Evolutionary conservation across 2,329 filamentous ascomycete genomes (phyloP).

Genomic region (Aspergillus aculeatus): DNA sequence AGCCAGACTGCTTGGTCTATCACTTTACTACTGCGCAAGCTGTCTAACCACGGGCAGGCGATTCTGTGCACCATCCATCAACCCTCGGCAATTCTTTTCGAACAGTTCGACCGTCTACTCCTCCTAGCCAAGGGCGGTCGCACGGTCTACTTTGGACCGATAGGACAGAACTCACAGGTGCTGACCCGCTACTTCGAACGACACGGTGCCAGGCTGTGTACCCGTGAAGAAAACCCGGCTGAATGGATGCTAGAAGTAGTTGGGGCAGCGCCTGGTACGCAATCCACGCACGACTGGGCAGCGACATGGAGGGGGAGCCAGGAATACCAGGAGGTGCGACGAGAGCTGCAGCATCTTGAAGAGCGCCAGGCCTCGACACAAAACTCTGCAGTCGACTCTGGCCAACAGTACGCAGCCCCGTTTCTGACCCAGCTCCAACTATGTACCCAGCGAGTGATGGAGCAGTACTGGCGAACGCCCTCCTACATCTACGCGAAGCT

Average conservation of each 20-base stretch:
- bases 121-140: slow-evolving; percentile 38
- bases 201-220: slow-evolving; percentile 12
- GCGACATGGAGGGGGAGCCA: slow-evolving; percentile 56
- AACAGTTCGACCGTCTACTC: slow-evolving; percentile 67
- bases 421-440: slow-evolving; percentile 63
- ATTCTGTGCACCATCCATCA: slow-evolving; percentile 94
- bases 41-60: slow-evolving; percentile 82
- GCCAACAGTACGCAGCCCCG: slow-evolving; percentile 63
- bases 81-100: slow-evolving; percentile 86
- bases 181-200: slow-evolving; percentile 14
- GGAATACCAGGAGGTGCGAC: slow-evolving; percentile 51
- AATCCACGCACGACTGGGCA: slow-evolving; percentile 52
- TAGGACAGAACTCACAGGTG: slow-evolving; percentile 8
- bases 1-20: slow-evolving; percentile 91
- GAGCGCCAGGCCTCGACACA: neutral
- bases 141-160: slow-evolving; percentile 17
- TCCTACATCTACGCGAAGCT: slow-evolving; percentile 77
- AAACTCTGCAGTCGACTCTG: neutral
- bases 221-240: slow-evolving; percentile 8
- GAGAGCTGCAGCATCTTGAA: neutral
- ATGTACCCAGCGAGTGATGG: slow-evolving; percentile 70
- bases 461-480: slow-evolving; percentile 84
- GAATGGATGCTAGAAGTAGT: slow-evolving; percentile 18
- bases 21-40: slow-evolving; percentile 76
- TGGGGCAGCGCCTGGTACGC: slow-evolving; percentile 53